Percentiles rank a stretch among this genome's conserved stretches.
Evolutionary conservation across 352 stramenopile species (phyloP).

Genomic region (Globisporangium middletonii): DNA sequence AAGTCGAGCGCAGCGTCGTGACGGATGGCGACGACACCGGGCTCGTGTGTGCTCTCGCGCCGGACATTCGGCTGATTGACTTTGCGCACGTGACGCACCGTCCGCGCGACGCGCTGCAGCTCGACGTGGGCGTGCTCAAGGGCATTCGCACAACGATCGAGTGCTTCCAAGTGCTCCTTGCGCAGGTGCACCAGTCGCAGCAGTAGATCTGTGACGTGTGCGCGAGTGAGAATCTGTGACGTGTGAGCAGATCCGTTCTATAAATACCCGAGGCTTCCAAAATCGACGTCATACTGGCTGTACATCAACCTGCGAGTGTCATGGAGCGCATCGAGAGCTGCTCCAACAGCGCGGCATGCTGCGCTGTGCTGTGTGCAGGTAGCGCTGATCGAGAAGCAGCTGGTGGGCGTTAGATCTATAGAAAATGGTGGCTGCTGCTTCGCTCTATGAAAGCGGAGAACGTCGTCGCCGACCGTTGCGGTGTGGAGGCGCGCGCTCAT

Average conservation of each 20-base stretch:
- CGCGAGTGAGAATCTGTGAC: neutral
- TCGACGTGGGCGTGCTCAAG: slow-evolving; percentile 53
- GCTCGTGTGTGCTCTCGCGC: slow-evolving; percentile 5
- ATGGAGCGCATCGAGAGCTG: no score
- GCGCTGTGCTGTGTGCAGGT: no score
- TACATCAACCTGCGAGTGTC: no score
- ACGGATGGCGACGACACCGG: slow-evolving; percentile 15
- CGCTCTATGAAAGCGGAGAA: no score
- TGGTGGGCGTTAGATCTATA: no score
- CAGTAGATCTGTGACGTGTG: neutral
- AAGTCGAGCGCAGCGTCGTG: slow-evolving; percentile 14
- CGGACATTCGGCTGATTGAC: slow-evolving; percentile 79
- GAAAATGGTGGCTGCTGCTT: no score
- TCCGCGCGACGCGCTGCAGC: slow-evolving; percentile 6
- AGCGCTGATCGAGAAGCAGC: no score
- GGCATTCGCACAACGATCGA: slow-evolving; percentile 44
- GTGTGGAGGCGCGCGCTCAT: no score
- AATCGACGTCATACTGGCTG: neutral
- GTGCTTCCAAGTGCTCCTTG: slow-evolving; percentile 48
- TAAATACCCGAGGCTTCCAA: neutral
- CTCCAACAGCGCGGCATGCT: no score
- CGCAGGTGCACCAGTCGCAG: neutral
- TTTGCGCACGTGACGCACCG: slow-evolving; percentile 65
- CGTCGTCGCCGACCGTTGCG: no score
- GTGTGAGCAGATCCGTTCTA: neutral